phyloP scores from a whole-genome alignment of 129 eudicot species.

The Flaveria trinervia region DNA sequence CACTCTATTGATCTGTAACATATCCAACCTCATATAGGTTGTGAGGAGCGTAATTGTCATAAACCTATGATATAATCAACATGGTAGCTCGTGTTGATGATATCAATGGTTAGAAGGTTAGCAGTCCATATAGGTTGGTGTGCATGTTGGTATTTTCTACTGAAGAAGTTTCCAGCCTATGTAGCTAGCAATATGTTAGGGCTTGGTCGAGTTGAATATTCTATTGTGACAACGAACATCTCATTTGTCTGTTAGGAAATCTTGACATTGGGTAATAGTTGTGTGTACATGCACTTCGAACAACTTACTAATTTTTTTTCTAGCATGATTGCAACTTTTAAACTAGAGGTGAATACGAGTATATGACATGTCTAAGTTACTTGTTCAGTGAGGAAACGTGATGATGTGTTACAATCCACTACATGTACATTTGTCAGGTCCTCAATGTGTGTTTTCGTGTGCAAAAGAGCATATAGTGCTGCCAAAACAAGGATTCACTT shows the following conservation, averaged over 20 bases:
- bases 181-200: neutral
- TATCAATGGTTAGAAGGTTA: constrained; percentile 3
- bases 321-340: neutral
- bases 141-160: neutral
- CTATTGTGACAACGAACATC: neutral
- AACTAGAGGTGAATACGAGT: constrained; percentile 10
- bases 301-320: neutral
- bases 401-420: constrained; percentile 22
- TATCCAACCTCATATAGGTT: neutral
- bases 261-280: neutral
- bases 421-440: constrained; percentile 53
- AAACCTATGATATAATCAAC: neutral
- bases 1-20: neutral
- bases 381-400: constrained; percentile 12
- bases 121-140: neutral
- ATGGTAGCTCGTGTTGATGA: neutral
- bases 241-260: neutral
- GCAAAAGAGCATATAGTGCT: constrained; percentile 80
- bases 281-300: neutral
- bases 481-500: constrained; percentile 87
- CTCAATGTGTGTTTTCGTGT: constrained; percentile 90
- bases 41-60: neutral
- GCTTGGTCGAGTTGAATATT: neutral
- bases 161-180: constrained; percentile 4
- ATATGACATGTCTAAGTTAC: constrained; percentile 18